A percentile compares a stretch with the other conserved stretches of the same genome.
These are phyloP conservation scores for Annulohypoxylon maeteangense DNA, from an alignment of 495 filamentous ascomycete species.

Conservation along the genomic window DNA sequence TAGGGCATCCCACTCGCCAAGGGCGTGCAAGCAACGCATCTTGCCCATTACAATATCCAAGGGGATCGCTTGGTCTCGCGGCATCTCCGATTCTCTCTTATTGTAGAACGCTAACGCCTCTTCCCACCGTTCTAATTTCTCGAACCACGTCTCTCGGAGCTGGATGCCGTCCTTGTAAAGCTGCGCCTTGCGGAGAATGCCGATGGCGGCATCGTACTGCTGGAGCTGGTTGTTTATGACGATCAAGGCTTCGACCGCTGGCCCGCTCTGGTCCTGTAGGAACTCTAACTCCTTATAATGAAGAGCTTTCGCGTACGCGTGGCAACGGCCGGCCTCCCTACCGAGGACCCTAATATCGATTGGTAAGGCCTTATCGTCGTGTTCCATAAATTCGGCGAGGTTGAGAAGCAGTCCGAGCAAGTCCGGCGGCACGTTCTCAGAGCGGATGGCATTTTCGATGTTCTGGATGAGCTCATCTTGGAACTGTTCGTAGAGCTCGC, in stretches of 20 bases:
- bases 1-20: slow-evolving; percentile 96
- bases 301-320: slow-evolving; percentile 96
- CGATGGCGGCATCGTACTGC: slow-evolving; percentile 96
- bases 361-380: slow-evolving; percentile 96
- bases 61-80: slow-evolving; percentile 67
- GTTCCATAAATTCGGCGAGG: slow-evolving; percentile 99
- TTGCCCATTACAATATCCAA: slow-evolving; percentile 98
- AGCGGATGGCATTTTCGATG: slow-evolving; percentile 93
- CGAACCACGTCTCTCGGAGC: slow-evolving; percentile 96
- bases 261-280: slow-evolving; percentile 94
- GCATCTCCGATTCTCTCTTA: slow-evolving; percentile 75
- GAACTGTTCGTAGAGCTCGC: slow-evolving; percentile 93
- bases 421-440: slow-evolving; percentile 92
- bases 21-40: slow-evolving; percentile 97
- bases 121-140: slow-evolving; percentile 98
- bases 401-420: slow-evolving; percentile 94
- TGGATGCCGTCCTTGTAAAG: slow-evolving; percentile 91
- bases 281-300: slow-evolving; percentile 99
- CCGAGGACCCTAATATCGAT: slow-evolving; percentile 95
- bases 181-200: slow-evolving; percentile 93
- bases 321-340: slow-evolving; percentile 91
- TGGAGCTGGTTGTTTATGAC: slow-evolving; percentile 99
- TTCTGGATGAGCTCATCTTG: slow-evolving; percentile 94
- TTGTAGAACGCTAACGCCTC: slow-evolving; percentile 94
- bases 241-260: slow-evolving; percentile 94